Base-by-base conservation (phyloP, 805 yeast genomes). In the Saturnispora dispora region DNA sequence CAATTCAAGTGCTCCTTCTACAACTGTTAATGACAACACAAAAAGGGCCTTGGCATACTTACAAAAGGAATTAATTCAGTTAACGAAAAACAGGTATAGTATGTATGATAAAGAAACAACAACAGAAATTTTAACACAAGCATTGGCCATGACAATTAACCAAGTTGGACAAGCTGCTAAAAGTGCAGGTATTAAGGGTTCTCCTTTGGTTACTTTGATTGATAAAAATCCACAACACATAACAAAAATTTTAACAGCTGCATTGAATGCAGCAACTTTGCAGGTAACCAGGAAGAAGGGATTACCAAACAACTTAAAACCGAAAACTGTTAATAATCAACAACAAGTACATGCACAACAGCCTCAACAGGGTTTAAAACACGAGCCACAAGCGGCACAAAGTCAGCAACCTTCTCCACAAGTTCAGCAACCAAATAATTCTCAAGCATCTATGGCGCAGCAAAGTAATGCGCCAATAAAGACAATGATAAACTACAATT, bases 131-230 rank as follows among this genome's bases (percentile, higher is more conserved):
- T 72, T 90, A 58, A 90, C 96, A 8, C 89, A 86, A 59, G 96
- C 96, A 1, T 73, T 90, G 58, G 96, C 96, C 3, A 85, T 90
- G 72, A 91, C 96, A 0, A 88, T 90, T 55, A 91, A 95, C 10
- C 93, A 86, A 64, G 91, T 86, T 9, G 84, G 85, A 53, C 90
- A 83, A 58, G 90, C 90, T 7, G 96, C 96, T 0, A 87, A 89
- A 59, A 82, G 82, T 58, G 87, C 85, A 36, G 90, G 93, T 17
- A 82, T 86, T 53, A 80, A 82, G 1, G 87, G 88, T 20, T 85
- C 85, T 59, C 90, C 93, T 4, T 70, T 86, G 55, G 81, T 85
- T 13, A 84, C 87, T 32, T 73, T 84, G 60, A 87, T 85, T 60
- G 91, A 86, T 52, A 82, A 81, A 56, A 87, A 87, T 49, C 95